Conservation (phyloP, 345 rosid genomes). For the Hypericum androsaemum region DNA sequence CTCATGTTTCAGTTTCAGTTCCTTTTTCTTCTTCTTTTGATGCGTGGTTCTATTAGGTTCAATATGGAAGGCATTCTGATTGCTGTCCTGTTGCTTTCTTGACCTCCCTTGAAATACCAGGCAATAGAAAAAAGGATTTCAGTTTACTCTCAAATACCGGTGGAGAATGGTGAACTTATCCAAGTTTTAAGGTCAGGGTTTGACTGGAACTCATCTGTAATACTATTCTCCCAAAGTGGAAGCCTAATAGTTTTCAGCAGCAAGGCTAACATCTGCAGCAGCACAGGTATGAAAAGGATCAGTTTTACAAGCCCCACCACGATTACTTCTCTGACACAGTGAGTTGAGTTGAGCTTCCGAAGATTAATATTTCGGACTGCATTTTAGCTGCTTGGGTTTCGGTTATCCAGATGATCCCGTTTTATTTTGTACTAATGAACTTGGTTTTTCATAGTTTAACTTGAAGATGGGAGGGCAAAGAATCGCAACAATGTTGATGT, state of each 20-base stretch:
- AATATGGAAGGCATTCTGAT: not conserved
- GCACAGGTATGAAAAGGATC: constrained; percentile 83
- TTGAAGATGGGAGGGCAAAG: constrained; percentile 90
- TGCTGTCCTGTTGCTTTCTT: constrained; percentile 1
- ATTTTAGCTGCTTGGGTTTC: not conserved
- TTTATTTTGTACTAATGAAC: not conserved
- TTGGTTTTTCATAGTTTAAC: constrained; percentile 48
- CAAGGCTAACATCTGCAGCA: constrained; percentile 62
- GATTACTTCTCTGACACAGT: constrained; percentile 90
- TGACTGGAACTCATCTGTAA: constrained; percentile 15
- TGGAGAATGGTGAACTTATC: constrained; percentile 87
- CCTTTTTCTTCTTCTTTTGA: too few species aligned
- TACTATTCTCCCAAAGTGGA: constrained; percentile 11
- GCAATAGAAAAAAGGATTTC: constrained; percentile 88
- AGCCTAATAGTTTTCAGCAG: constrained; percentile 28
- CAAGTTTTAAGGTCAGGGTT: constrained; percentile 75
- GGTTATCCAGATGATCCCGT: not conserved
- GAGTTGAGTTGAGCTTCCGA: constrained; percentile 22
- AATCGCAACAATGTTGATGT: constrained; percentile 89
- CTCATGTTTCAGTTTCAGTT: too few species aligned
- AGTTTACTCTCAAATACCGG: constrained; percentile 84
- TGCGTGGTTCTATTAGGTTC: not conserved
- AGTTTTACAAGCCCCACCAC: constrained; percentile 90
- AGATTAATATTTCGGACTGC: not conserved
- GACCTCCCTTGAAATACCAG: constrained; percentile 27